Base-by-base conservation (phyloP, 2,329 filamentous ascomycete genomes). In the Neurospora sp. region DNA sequence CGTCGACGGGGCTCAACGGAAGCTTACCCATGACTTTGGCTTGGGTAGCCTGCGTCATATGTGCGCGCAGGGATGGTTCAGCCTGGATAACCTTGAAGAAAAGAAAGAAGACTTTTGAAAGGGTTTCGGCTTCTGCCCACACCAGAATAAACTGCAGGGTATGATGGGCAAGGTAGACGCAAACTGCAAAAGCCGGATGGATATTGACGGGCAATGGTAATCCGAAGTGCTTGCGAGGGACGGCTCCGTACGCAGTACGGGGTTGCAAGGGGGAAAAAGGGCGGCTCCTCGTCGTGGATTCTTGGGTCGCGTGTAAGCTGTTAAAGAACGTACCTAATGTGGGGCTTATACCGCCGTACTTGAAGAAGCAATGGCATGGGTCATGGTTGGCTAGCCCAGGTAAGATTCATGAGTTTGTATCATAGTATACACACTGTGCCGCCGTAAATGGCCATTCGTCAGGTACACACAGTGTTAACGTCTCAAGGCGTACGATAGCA, bases 41-140 rank as follows among this genome's bases (percentile, higher is more conserved):
- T 70, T 71, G 69, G 62, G 72, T 75, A 72, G 74, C 72, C 76
- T 77, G 77, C 77, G 77, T 79, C 77, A 79, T 78, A 75, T 75
- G 74, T 71, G 71, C 69, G 68, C 74, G 74, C 76, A 77, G 74
- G 76, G 76, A 74, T 77, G 52, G 68, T 72, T 72, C 71, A 74
- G 72, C 72, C 73, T 74, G 69, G 72, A 73, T 71, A 70, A 72
- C 73, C 73, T 69, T 70, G 68, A 68, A 67, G 70, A 57, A 57
- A 17, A 57, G 69, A 62, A 62, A 62, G 8, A 70, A 70, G 68
- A 66, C 71, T 73, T 73, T 70, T 72, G 73, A 73, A 74, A 73
- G 69, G 71, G 72, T 74, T 74, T 75, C 72, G 74, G 72, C 72
- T 70, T 72, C 71, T 72, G 69, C 66, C 70, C 70, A 71, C 65